Evolutionary conservation across 2,329 filamentous ascomycete species (phyloP), one percentile per base, ranked within the genome.

Genomic region (Cordyceps fumosorosea): DNA sequence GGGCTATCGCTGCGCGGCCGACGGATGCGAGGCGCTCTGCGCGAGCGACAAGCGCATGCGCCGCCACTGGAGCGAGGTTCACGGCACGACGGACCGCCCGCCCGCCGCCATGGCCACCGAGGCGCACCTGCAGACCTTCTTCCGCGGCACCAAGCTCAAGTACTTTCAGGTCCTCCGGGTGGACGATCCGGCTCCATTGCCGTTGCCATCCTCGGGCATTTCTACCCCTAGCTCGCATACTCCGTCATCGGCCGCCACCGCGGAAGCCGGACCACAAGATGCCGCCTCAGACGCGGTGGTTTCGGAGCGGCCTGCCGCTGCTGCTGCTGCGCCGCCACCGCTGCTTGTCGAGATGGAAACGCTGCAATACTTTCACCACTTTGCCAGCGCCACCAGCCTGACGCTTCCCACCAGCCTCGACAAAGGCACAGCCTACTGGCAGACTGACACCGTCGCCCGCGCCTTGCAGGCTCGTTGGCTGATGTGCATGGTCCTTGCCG

Each of bases 61-160:
- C 63, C 67, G 66, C 2, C 74, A 75, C 56, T 69, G 69, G 66
- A 71, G 65, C 45, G 69, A 72, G 34, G 62, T 45, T 1, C 72
- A 74, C 61, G 65, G 65, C 10, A 37, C 60, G 4, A 64, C 40
- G 11, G 54, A 26, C 18, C 63, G 66, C 20, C 42, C 56, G 50
- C n/a, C 58, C 3, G 48, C 62, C 3, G 16, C 63, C 8, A 65
- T 65, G 48, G 64, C 66, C 18, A 52, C 62, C 20, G 47, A 66
- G 11, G 70, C 67, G 12, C 66, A 63, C 18, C 65, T 75, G n/a
- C 73, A 75, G 64, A 75, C 73, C 0, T 74, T 75, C 64, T 76
- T 75, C 40, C 63, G 71, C 5, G 73, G 73, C 5, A 75, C 72
- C 1, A 75, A 75, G 64, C 37, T 75, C 14, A 68, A 66, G 40